Evolutionary conservation across 2,329 filamentous ascomycete genomes (phyloP).

Genomic region (Emericellopsis atlantica): DNA sequence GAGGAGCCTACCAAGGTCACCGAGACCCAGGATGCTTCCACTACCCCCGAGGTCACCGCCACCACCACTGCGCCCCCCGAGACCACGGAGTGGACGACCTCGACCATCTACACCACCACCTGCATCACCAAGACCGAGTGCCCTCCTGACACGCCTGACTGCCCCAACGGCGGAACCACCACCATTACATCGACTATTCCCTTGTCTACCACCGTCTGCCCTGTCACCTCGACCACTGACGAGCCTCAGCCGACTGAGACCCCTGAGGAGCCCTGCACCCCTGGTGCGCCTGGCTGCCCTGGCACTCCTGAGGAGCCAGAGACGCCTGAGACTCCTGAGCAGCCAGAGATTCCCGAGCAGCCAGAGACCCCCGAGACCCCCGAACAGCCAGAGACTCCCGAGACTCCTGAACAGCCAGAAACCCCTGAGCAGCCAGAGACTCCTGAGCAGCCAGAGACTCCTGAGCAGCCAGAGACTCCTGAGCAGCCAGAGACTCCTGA

Average conservation of each 20-base stretch:
- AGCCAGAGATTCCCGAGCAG: neutral
- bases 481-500: neutral
- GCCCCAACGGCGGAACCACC: constrained; percentile 7
- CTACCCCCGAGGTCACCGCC: no score
- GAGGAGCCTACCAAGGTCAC: constrained; percentile 9
- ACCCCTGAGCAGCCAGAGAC: neutral
- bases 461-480: neutral
- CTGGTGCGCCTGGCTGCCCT: neutral
- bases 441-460: neutral
- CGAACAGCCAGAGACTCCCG: neutral
- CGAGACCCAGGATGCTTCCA: constrained; percentile 8
- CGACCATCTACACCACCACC: constrained; percentile 11
- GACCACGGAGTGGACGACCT: constrained; percentile 8
- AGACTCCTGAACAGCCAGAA: constrained; percentile 1
- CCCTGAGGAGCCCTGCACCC: neutral
- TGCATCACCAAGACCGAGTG: constrained; percentile 10
- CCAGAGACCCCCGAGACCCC: neutral
- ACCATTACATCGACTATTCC: constrained; percentile 6
- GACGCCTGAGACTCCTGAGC: neutral
- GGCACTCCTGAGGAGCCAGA: neutral
- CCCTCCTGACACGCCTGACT: constrained; percentile 4
- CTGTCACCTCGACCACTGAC: constrained; percentile 2
- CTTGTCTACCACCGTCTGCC: constrained; percentile 5
- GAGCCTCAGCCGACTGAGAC: neutral
- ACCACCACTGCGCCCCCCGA: neutral